Evolutionary conservation across 306 rosid genomes (phyloP), one percentile per base, ranked within the genome.

Genomic region (Quercus ilex): DNA sequence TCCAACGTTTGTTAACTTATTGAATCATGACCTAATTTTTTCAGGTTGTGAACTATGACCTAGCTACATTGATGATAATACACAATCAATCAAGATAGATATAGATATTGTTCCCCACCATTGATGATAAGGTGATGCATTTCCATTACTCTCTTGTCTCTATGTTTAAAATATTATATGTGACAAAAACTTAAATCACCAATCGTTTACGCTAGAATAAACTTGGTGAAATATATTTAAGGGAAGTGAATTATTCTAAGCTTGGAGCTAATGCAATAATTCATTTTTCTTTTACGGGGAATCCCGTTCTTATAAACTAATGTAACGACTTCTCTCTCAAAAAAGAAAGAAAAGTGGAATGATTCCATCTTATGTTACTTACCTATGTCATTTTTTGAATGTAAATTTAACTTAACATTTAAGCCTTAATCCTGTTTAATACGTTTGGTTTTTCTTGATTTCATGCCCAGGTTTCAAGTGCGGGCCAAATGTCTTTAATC

Each of bases 1-100:
- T 63, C 78, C 74, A 55, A 53, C 35, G 56, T 64, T 64, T 17
- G 3, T 41, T 55, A 18, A 59, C 78, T 79, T 49, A 33, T 25
- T 75, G 65, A 56, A 55, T 31, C 49, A 20, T 55, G 81, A 83
- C 89, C 89, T 86, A 83, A 83, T 80, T 80, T 86, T 80, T 86
- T 80, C 85, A 18, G 87, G 79, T 80, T 71, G 69, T 28, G 58
- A 80, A 51, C n/a, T 23, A 60, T 31, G 6, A 18, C 38, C 67
- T 14, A 26, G 28, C 28, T 26, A 7, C 60, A 73, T 41, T 18
- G 17, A 35, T 8, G 46, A 80, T 56, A 26, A 41, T 41, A 7
- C 46, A 8, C 46, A 41, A 8, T 41, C 74, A 62, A 49, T 49
- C 17, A 49, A 13, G 53, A 49, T 60, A 13, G n/a, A 21, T 41